Evolutionary conservation across 495 filamentous ascomycete species (phyloP).

Genomic region (Beverwykella pulmonaria): DNA sequence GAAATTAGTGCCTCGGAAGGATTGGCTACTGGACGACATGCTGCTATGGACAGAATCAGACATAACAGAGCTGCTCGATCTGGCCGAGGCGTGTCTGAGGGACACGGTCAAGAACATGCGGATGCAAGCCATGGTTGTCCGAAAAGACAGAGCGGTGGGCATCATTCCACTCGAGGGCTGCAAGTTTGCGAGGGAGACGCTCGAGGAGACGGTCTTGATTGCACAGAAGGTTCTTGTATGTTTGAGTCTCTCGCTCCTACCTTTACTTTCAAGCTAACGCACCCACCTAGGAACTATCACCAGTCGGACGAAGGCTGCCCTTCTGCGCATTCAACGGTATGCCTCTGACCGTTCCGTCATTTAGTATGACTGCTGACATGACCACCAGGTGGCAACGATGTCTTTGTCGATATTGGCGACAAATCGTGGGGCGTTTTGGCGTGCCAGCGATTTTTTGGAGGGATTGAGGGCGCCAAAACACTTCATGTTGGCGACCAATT

Average conservation of each 20-base stretch:
- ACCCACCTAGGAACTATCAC: conserved; percentile 63
- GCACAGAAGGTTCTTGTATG: conserved; percentile 77
- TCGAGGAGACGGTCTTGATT: conserved; percentile 94
- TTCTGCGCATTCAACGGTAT: conserved; percentile 96
- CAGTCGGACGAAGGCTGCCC: conserved; percentile 69
- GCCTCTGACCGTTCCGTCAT: background rate
- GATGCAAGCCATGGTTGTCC: conserved; percentile 73
- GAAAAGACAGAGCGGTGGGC: conserved; percentile 93
- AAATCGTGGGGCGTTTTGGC: conserved; percentile 92
- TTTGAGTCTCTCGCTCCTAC: background rate
- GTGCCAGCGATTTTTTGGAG: conserved; percentile 89
- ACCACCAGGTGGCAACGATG: conserved; percentile 74
- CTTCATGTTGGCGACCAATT: conserved; percentile 96
- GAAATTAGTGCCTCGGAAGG: conserved; percentile 63
- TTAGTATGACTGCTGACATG: background rate
- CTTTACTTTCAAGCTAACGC: background rate
- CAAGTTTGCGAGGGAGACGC: conserved; percentile 79
- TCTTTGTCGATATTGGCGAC: conserved; percentile 98
- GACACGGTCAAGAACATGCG: conserved; percentile 77
- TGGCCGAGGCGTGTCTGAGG: conserved; percentile 78
- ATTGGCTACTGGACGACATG: conserved; percentile 91
- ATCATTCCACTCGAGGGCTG: conserved; percentile 68
- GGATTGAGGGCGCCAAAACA: conserved; percentile 61
- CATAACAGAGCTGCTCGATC: conserved; percentile 76
- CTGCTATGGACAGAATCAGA: conserved; percentile 75